Base-by-base conservation (phyloP, 805 yeast species). In the Myxozyma mucilagina region DNA sequence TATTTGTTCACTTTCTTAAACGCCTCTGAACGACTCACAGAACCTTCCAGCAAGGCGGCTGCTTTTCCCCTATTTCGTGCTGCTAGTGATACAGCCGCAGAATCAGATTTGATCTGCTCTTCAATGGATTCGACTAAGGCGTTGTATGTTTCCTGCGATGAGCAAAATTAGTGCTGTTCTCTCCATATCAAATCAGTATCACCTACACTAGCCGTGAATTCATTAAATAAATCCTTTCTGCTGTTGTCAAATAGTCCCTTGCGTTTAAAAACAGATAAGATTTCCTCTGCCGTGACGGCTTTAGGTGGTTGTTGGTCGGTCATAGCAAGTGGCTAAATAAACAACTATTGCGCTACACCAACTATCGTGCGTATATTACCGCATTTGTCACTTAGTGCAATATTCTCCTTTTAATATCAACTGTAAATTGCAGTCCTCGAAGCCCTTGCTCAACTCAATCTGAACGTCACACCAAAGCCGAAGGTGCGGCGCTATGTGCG, bases 221-320 rank as follows among this genome's bases (percentile, higher is more conserved):
- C 66, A 20, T 52, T 53, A 20, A 67, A 54, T 18, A 57, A 43
- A 24, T 53, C 56, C 44, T 68, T 63, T 20, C 70, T 60, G 2
- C 59, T 47, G n/a, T 47, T 44, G 47, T 68, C 70, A 48, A 68
- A 68, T 2, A 60, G 42, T 1, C 70, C 70, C 24, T 61, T 57
- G 20, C 65, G 54, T 42, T 68, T 68, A 57, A 68, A 68, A 11
- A 54, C 49, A 2, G 58, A 42, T 20, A 59, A 38, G 32, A 63
- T 53, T 43, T 54, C 65, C 59, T 54, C 81, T 82, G 68, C 65
- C 69, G 51, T 89, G 87, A 7, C 59, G 16, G 49, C 38, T 24
- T 53, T 35, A 18, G 18, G 16, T 16, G 41, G 36, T 29, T 39
- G 36, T 29, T 39, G 16, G 16, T 50, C 54, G 8, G 35, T 45